Percentiles rank a stretch among this genome's conserved stretches.
Evolutionary conservation across 495 filamentous ascomycete species (phyloP).

Genomic region (Neurospora tetrasperma): DNA sequence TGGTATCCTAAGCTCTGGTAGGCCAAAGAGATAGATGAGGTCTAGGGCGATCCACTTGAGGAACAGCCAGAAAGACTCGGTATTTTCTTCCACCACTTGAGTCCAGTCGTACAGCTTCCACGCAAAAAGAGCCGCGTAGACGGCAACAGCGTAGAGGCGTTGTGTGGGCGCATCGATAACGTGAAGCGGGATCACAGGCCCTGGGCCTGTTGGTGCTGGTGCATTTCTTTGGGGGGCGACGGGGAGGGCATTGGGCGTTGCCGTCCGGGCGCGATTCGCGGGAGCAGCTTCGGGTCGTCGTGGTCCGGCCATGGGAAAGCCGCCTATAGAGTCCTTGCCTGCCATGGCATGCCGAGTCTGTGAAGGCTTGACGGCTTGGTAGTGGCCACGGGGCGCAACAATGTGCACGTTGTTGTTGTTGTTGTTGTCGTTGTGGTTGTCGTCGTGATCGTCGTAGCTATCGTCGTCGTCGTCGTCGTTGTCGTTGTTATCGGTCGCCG

Average conservation of each 20-base stretch:
- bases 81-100: slow-evolving; percentile 59
- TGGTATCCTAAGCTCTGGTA: slow-evolving; percentile 80
- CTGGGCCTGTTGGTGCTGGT: slow-evolving; percentile 12
- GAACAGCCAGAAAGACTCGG: slow-evolving; percentile 76
- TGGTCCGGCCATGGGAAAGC: slow-evolving; percentile 26
- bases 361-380: slow-evolving; percentile 7
- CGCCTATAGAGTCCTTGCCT: slow-evolving; percentile 29
- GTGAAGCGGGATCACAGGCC: slow-evolving; percentile 62
- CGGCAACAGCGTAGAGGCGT: slow-evolving; percentile 67
- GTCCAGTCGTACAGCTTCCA: slow-evolving; percentile 83
- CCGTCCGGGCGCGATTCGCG: slow-evolving; percentile 1
- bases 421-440: background rate
- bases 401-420: background rate
- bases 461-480: background rate
- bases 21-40: slow-evolving; percentile 67
- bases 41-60: slow-evolving; percentile 88
- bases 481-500: background rate
- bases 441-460: too few species aligned
- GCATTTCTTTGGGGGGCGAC: slow-evolving; percentile 26
- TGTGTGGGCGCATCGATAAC: slow-evolving; percentile 82
- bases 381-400: background rate
- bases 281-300: slow-evolving; percentile 8
- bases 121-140: slow-evolving; percentile 61
- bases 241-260: slow-evolving; percentile 19
- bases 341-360: slow-evolving; percentile 38